Conservation (phyloP, 768 basidiomycete genomes). For the Leucogyrophana mollusca region DNA sequence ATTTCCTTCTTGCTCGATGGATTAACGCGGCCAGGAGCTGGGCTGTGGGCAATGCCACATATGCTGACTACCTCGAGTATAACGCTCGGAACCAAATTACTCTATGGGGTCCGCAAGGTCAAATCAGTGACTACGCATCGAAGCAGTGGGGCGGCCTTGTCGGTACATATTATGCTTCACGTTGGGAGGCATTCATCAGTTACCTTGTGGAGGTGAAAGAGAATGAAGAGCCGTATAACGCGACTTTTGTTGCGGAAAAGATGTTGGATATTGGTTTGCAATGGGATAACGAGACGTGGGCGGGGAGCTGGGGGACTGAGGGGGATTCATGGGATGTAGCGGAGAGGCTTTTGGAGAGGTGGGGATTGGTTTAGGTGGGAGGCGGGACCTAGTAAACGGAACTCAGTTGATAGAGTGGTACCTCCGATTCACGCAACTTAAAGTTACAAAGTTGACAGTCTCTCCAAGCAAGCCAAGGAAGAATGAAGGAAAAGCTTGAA, state of each 20-base stretch:
- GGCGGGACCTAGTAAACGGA: too few species aligned
- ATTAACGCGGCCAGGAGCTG: conserved; percentile 31
- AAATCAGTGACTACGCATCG: conserved; percentile 44
- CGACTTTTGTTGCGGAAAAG: conserved; percentile 14
- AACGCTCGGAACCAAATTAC: conserved; percentile 42
- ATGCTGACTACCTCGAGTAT: conserved; percentile 35
- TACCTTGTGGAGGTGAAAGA: conserved; percentile 30
- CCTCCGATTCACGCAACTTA: too few species aligned
- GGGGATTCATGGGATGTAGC: conserved; percentile 24
- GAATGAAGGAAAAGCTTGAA: too few species aligned
- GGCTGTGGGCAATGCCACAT: conserved; percentile 27
- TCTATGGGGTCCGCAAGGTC: conserved; percentile 40
- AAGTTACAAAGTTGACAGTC: too few species aligned
- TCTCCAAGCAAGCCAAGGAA: too few species aligned
- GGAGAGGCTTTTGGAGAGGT: conserved; percentile 11
- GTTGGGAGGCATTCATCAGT: conserved; percentile 35
- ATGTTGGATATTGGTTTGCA: conserved; percentile 33
- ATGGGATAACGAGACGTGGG: conserved; percentile 26
- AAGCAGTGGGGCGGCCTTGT: conserved; percentile 43
- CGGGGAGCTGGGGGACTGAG: conserved; percentile 9
- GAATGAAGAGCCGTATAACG: conserved; percentile 28
- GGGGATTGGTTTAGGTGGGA: too few species aligned
- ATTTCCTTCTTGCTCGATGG: conserved; percentile 37
- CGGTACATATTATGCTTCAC: conserved; percentile 30
- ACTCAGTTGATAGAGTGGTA: too few species aligned